Conservation (phyloP, 495 filamentous ascomycete species). For the Aspergillus cavernicola region DNA sequence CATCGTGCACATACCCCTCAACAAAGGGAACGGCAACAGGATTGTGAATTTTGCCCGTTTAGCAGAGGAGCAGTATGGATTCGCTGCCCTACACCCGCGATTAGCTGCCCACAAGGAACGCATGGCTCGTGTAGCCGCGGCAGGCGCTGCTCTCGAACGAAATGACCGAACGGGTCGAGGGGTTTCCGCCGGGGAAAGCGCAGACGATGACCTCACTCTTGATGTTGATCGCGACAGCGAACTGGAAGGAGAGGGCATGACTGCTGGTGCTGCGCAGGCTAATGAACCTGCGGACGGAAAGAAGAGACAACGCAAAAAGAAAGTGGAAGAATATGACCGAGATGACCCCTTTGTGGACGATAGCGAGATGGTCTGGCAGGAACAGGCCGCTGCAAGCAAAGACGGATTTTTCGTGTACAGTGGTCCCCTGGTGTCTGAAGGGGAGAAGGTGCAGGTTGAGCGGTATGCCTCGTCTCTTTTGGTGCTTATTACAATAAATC, state of each 20-base stretch:
- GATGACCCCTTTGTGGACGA: conserved; percentile 98
- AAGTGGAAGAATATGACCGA: conserved; percentile 93
- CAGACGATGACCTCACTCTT: conserved; percentile 48
- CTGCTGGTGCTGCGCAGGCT: conserved; percentile 44
- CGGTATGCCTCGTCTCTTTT: conserved; percentile 46
- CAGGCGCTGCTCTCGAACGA: conserved; percentile 74
- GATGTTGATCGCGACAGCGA: conserved; percentile 49
- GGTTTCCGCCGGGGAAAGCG: conserved; percentile 65
- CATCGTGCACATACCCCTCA: conserved; percentile 73
- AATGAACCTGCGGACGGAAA: conserved; percentile 57
- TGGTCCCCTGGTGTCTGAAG: conserved; percentile 79
- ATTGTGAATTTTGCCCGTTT: conserved; percentile 94
- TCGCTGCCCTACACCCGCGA: conserved; percentile 86
- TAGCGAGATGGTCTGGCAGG: conserved; percentile 92
- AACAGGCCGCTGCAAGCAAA: conserved; percentile 86
- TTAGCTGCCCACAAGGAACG: conserved; percentile 80
- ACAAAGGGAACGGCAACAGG: conserved; percentile 75
- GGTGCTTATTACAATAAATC: background rate
- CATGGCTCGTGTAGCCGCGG: conserved; percentile 76
- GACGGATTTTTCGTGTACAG: conserved; percentile 91
- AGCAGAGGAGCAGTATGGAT: conserved; percentile 90
- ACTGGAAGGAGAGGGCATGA: conserved; percentile 71
- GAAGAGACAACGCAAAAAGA: conserved; percentile 70
- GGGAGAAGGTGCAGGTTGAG: conserved; percentile 81
- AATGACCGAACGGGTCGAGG: conserved; percentile 46